Evolutionary conservation across 371 early-diverging fungal species (phyloP), one percentile per base, ranked within the genome.

Genomic region (Mucor irregularis): DNA sequence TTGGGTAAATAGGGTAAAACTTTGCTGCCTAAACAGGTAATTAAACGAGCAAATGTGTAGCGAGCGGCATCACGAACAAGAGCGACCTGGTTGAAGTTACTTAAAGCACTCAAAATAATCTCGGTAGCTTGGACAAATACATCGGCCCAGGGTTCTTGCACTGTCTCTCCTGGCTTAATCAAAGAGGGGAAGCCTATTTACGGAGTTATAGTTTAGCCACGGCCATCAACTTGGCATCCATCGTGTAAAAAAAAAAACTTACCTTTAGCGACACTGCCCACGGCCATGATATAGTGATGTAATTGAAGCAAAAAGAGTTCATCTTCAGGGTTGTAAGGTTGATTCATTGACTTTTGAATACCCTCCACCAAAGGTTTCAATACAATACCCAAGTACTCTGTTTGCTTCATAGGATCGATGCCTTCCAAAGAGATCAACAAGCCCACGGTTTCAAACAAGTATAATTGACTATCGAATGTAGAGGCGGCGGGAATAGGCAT

Each of bases 381-480:
- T 30, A 93, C 83, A 47, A 85, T 85, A 64, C 83, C 81, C 31
- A 93, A 77, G 43, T 89, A 86, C 60, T 90, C 85, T 49, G 85
- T 83, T 69, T 93, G 93, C 49, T 87, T 85, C 52, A 80, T 73
- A 14, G 78, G 74, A 47, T 87, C 82, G 34, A 90, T 75, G 34
- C 68, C 69, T 22, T 89, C 88, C 25, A 87, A 74, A 10, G 97
- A 90, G 61, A 96, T 92, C 63, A 95, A 71, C 53, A 87, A 76
- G 21, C 96, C 95, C 46, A 90, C 94, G 3, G 94, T 87, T 68
- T 97, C 98, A 78, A 94, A 96, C 30, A 96, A 66, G 64, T 90
- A 93, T 26, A 92, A 66, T 69, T 96, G 95, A 52, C 89, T 90
- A 60, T 91, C 92, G 65, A 93, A 93, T 11, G 72, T 69, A 7